Evolutionary conservation across 2,329 filamentous ascomycete species (phyloP).

Genomic region (Ophiostoma sp.): DNA sequence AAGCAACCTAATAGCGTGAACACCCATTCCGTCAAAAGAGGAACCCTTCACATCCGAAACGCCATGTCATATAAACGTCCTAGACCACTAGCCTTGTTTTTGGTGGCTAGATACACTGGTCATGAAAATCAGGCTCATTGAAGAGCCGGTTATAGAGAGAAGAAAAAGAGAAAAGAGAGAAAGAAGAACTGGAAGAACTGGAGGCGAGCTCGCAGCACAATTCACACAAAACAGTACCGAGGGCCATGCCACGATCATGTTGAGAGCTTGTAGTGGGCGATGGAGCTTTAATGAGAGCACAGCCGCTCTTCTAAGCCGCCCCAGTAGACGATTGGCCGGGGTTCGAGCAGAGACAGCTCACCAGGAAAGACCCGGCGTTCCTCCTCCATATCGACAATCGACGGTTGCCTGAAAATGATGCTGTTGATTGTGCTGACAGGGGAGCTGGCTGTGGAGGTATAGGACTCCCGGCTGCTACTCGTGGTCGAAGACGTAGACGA

Average conservation of each 20-base stretch:
- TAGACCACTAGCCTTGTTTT: neutral
- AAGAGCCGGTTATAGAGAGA: neutral
- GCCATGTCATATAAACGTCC: slow-evolving; percentile 13
- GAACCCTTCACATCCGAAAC: slow-evolving; percentile 3
- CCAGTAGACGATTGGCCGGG: slow-evolving; percentile 58
- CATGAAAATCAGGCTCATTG: too few relatives aligned
- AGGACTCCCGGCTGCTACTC: slow-evolving; percentile 40
- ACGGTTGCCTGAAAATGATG: slow-evolving; percentile 54
- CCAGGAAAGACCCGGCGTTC: slow-evolving; percentile 49
- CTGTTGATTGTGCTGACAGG: slow-evolving; percentile 51
- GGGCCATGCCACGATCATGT: neutral
- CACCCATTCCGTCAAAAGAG: neutral
- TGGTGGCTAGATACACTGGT: too few relatives aligned
- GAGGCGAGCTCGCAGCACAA: neutral
- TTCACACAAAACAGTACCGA: neutral
- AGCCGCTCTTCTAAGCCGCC: slow-evolving; percentile 58
- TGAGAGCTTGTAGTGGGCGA: neutral
- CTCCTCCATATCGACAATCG: slow-evolving; percentile 52
- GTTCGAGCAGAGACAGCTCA: slow-evolving; percentile 55
- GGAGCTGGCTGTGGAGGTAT: slow-evolving; percentile 41
- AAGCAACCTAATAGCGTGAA: neutral
- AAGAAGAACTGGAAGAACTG: slow-evolving; percentile 21
- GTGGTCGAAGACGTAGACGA: slow-evolving; percentile 37
- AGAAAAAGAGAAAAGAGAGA: neutral
- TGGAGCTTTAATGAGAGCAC: slow-evolving; percentile 32